Conservation (phyloP, 1,139 yeast species). For the Sugiyamaella japonica region DNA sequence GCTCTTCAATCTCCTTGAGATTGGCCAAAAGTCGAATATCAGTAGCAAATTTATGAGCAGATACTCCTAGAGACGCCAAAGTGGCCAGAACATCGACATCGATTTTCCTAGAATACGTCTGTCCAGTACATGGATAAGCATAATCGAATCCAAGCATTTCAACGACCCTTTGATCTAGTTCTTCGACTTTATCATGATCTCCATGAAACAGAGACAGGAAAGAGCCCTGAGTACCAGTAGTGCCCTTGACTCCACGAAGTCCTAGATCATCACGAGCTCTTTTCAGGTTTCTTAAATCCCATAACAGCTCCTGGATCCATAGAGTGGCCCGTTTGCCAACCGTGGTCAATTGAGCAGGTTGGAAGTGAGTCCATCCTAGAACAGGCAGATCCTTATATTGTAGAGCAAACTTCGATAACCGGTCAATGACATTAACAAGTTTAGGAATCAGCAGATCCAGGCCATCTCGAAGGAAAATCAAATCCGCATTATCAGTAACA, state of each 20-base stretch:
- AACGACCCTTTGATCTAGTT: slow-evolving; percentile 85
- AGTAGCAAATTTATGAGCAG: slow-evolving; percentile 97
- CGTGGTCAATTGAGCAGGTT: slow-evolving; percentile 98
- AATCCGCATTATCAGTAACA: slow-evolving; percentile 97
- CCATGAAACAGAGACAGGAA: slow-evolving; percentile 94
- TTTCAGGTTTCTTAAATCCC: slow-evolving; percentile 95
- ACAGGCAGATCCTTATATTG: slow-evolving; percentile 95
- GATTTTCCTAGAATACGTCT: slow-evolving; percentile 95
- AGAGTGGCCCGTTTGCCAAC: slow-evolving; percentile 97
- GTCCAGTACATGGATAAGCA: slow-evolving; percentile 98
- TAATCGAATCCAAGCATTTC: slow-evolving; percentile 90
- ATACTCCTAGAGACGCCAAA: slow-evolving; percentile 90
- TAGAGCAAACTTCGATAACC: slow-evolving; percentile 83
- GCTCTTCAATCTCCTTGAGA: slow-evolving; percentile 96
- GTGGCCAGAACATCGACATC: slow-evolving; percentile 94
- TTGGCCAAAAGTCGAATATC: slow-evolving; percentile 95
- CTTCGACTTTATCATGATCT: slow-evolving; percentile 93
- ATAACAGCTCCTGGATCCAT: slow-evolving; percentile 95
- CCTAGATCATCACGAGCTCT: slow-evolving; percentile 98
- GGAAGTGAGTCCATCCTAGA: slow-evolving; percentile 99
- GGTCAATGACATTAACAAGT: slow-evolving; percentile 90
- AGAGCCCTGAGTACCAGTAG: slow-evolving; percentile 98
- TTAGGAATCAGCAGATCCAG: slow-evolving; percentile 91
- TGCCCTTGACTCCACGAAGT: slow-evolving; percentile 97
- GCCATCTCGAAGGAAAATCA: slow-evolving; percentile 94